A percentile compares a stretch with the other conserved stretches of the same genome.
These are phyloP conservation scores for Herpetomonas samuelpessoai DNA, from an alignment of 208 protist species.

Conservation along the genomic window DNA sequence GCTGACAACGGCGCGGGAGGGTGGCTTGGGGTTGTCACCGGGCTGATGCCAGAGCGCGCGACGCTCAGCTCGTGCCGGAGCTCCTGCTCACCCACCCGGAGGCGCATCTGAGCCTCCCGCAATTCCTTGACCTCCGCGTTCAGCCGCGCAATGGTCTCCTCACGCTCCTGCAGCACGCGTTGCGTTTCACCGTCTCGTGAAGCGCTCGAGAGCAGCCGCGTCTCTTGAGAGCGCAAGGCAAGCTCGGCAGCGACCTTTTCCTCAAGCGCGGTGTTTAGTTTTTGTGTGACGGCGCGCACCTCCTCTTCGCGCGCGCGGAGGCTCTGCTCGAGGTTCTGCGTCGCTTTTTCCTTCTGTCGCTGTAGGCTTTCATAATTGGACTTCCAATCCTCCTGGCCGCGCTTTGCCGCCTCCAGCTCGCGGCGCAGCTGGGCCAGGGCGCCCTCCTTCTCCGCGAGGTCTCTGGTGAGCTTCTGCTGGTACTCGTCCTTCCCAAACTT, in stretches of 20 bases:
- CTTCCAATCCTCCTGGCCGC: constrained; percentile 49
- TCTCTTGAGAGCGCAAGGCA: constrained; percentile 31
- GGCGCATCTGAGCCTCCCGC: constrained; percentile 22
- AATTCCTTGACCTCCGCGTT: constrained; percentile 41
- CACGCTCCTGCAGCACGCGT: constrained; percentile 33
- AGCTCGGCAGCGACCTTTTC: constrained; percentile 43
- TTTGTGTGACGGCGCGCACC: constrained; percentile 24
- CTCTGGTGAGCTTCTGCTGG: constrained; percentile 26
- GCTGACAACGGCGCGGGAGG: no score
- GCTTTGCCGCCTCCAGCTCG: constrained; percentile 38
- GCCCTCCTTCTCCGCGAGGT: constrained; percentile 46
- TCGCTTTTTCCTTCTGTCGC: constrained; percentile 26
- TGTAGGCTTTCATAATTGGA: constrained; percentile 43
- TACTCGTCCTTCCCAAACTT: constrained; percentile 37
- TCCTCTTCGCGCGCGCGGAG: constrained; percentile 55
- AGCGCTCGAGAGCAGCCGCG: constrained; percentile 17
- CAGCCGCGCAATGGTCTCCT: constrained; percentile 37
- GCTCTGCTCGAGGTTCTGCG: constrained; percentile 32
- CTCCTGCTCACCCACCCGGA: constrained; percentile 5
- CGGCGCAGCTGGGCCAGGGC: constrained; percentile 40
- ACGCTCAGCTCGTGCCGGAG: constrained; percentile 10
- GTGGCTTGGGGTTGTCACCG: no score
- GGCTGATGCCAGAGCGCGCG: no score
- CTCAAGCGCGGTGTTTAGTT: constrained; percentile 24
- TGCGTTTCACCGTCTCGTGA: constrained; percentile 32